Evolutionary conservation across 208 protist species (phyloP), one percentile per base, ranked within the genome.

Genomic region (Crithidia sp.): DNA sequence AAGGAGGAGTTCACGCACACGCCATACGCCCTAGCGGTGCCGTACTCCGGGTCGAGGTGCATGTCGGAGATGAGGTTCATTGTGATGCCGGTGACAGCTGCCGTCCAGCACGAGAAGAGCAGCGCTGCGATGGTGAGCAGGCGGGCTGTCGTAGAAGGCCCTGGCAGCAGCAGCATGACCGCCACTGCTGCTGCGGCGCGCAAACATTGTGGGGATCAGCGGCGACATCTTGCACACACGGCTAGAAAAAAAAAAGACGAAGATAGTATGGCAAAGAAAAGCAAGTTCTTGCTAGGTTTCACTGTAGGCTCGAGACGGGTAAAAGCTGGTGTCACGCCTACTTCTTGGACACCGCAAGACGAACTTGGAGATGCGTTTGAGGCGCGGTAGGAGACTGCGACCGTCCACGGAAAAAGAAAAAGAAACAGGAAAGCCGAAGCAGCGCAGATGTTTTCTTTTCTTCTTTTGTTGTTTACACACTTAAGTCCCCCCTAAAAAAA

Each of bases 11-110:
- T 74, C 12, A 19, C 71, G 68, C 88, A 93, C 10, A 40, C 14
- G 37, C 74, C 64, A 44, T 79, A 90, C 9, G 67, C 89, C 5
- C 70, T 77, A 4, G 52, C 5, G 0, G 56, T 73, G 53, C 88
- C 88, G 67, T 95, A 96, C 2, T 62, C 44, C 0, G 89, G 89
- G 68, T 96, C 92, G 58, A 82, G 88, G 72, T 96, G 92, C 59
- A 88, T 83, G 53, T 96, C 92, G 4, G 88, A 91, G 13, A 94
- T 67, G 5, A 94, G 52, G 44, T 71, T 88, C 7, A 93, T 44
- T 2, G 83, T 67, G 49, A 86, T 37, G 0, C 77, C 77, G 49
- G 60, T 16, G 6, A 39, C 53, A 14, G 41, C 50, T 13, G 7
- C 47, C 6, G 56, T 13, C 45, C 47, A 28, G 19, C 61, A 56